Percentiles rank a stretch among this genome's conserved stretches.
Evolutionary conservation across 2,329 filamentous ascomycete species (phyloP).

Genomic region (Microcera coccophila): DNA sequence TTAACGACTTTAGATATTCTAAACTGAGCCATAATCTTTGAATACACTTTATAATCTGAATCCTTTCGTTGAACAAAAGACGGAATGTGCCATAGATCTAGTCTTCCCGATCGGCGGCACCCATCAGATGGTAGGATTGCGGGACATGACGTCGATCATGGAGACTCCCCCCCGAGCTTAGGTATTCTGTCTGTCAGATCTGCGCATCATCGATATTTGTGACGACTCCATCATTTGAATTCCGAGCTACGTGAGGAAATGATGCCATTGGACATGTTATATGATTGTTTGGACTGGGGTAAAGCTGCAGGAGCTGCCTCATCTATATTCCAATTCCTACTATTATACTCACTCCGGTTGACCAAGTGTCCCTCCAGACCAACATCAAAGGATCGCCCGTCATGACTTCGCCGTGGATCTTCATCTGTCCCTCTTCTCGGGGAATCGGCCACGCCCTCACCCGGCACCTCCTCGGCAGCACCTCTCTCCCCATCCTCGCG

Average conservation of each 20-base stretch:
- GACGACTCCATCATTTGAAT: background rate
- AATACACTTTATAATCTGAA: too few species aligned
- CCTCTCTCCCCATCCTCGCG: slow-evolving; percentile 46
- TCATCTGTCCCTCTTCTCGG: slow-evolving; percentile 45
- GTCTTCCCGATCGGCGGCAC: background rate
- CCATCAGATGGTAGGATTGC: background rate
- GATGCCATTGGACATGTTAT: too few species aligned
- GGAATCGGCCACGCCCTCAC: slow-evolving; percentile 49
- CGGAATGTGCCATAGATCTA: background rate
- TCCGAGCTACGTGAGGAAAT: too few species aligned
- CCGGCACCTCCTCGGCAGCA: slow-evolving; percentile 45
- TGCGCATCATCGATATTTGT: slow-evolving; percentile 18
- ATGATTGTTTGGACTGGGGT: too few species aligned
- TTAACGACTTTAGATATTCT: too few species aligned
- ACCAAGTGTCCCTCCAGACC: background rate
- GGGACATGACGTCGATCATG: slow-evolving; percentile 21
- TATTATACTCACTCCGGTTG: background rate
- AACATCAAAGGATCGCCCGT: slow-evolving; percentile 1
- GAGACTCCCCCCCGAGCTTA: too few species aligned
- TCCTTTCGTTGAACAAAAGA: too few species aligned
- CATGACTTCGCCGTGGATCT: slow-evolving; percentile 49
- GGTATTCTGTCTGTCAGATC: too few species aligned
- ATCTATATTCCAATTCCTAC: too few species aligned
- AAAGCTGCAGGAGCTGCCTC: too few species aligned
- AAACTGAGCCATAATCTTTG: too few species aligned